phyloP scores from a whole-genome alignment of 306 rosid genomes.

The Vigna trinervia region DNA sequence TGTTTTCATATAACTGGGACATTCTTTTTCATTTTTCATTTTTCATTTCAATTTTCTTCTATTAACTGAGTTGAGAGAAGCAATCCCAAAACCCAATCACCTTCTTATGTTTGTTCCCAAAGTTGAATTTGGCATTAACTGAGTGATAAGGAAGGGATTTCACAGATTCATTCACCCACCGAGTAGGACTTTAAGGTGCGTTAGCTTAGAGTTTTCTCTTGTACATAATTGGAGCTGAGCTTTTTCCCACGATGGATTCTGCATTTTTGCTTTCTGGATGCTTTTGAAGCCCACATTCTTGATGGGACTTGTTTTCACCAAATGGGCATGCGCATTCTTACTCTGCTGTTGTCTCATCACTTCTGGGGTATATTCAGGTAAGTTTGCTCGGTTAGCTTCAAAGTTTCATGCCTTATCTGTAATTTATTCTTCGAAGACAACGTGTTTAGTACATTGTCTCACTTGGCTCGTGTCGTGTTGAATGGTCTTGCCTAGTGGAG shows the following conservation, averaged over 20 bases:
- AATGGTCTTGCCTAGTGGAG: slow-evolving; percentile 59
- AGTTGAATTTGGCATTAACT: slow-evolving; percentile 68
- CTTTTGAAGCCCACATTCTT: slow-evolving; percentile 58
- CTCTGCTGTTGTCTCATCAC: slow-evolving; percentile 60
- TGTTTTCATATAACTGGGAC: slow-evolving; percentile 41
- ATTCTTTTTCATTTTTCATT: not conserved
- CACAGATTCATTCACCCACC: slow-evolving; percentile 46
- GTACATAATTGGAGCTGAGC: slow-evolving; percentile 39
- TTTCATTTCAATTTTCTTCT: not conserved
- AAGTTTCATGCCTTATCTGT: slow-evolving; percentile 30
- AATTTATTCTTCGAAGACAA: slow-evolving; percentile 22
- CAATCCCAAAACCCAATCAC: slow-evolving; percentile 45
- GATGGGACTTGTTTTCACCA: slow-evolving; percentile 74
- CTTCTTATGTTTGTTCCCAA: slow-evolving; percentile 57
- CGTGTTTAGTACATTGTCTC: slow-evolving; percentile 2
- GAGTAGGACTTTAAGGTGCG: slow-evolving; percentile 42
- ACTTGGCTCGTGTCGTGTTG: slow-evolving; percentile 24
- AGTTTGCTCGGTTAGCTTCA: slow-evolving; percentile 49
- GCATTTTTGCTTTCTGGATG: slow-evolving; percentile 48
- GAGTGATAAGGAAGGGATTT: slow-evolving; percentile 61
- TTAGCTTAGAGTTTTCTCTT: slow-evolving; percentile 48
- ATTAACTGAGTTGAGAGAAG: slow-evolving; percentile 44
- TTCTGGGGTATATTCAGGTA: slow-evolving; percentile 70
- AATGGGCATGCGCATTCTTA: slow-evolving; percentile 68
- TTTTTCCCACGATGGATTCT: slow-evolving; percentile 51